phyloP scores from a whole-genome alignment of 2,329 filamentous ascomycete species.

The Macrophomina tecta region DNA sequence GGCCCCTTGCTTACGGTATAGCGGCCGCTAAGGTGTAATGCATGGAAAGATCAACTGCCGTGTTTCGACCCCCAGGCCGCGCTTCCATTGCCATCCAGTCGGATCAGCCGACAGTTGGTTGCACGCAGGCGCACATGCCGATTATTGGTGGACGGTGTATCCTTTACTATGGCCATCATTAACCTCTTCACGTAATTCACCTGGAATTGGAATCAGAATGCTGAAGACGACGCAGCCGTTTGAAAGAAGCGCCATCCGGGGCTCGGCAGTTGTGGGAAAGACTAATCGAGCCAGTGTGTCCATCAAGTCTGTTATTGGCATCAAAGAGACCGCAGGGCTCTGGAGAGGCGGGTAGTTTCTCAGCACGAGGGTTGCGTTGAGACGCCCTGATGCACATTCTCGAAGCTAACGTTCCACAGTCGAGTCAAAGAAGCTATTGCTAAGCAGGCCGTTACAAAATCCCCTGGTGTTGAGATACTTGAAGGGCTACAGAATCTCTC shows the following conservation, averaged over 20 bases:
- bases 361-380: neutral
- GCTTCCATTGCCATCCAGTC: neutral
- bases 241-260: neutral
- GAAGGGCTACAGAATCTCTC: neutral
- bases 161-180: no score
- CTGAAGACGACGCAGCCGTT: neutral
- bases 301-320: neutral
- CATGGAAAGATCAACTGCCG: neutral
- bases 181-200: neutral
- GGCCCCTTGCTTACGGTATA: neutral
- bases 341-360: neutral
- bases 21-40: neutral
- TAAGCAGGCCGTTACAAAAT: neutral
- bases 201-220: no score
- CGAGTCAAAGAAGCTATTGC: neutral
- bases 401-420: neutral
- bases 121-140: no score
- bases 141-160: no score
- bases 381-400: neutral
- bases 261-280: neutral
- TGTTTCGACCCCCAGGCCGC: neutral
- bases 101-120: neutral
- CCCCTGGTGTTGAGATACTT: conserved; percentile 7
- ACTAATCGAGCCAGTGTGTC: neutral
- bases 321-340: no score